Conservation (phyloP, 495 filamentous ascomycete species). For the Apiosordaria backusii region DNA sequence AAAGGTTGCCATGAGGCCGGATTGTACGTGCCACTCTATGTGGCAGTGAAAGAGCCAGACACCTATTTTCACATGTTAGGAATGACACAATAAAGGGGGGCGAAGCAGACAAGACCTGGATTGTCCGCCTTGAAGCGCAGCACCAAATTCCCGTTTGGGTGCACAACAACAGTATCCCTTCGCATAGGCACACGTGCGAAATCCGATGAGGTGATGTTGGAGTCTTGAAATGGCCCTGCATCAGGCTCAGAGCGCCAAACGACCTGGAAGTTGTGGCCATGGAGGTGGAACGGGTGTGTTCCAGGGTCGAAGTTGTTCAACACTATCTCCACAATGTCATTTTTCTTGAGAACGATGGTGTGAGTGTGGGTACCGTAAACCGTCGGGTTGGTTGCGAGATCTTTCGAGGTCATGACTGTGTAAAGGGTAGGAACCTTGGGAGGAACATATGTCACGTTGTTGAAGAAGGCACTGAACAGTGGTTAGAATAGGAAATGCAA, state of each 20-base stretch:
- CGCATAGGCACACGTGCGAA: conserved; percentile 45
- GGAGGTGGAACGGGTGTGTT: conserved; percentile 81
- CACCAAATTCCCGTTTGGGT: conserved; percentile 57
- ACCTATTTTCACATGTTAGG: conserved; percentile 25
- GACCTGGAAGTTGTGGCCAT: conserved; percentile 80
- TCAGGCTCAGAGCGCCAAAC: conserved; percentile 44
- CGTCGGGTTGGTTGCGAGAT: conserved; percentile 55
- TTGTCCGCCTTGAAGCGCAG: conserved; percentile 67
- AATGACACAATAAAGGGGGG: neutral
- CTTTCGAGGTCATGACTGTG: conserved; percentile 63
- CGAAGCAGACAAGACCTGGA: conserved; percentile 41
- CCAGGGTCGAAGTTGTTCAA: conserved; percentile 75
- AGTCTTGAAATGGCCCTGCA: conserved; percentile 41
- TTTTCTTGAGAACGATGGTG: conserved; percentile 61
- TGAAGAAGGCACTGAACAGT: conserved; percentile 65
- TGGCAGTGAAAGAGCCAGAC: conserved; percentile 75
- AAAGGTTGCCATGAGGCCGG: conserved; percentile 66
- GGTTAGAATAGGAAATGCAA: neutral
- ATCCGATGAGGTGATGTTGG: conserved; percentile 43
- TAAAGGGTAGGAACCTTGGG: conserved; percentile 82
- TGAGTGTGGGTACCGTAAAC: conserved; percentile 76
- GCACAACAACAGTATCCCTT: conserved; percentile 55
- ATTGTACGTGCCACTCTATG: conserved; percentile 65
- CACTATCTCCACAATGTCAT: conserved; percentile 70
- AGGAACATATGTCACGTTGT: conserved; percentile 67